Evolutionary conservation across 2,329 filamentous ascomycete species (phyloP).

Genomic region (Penicillium sp.): DNA sequence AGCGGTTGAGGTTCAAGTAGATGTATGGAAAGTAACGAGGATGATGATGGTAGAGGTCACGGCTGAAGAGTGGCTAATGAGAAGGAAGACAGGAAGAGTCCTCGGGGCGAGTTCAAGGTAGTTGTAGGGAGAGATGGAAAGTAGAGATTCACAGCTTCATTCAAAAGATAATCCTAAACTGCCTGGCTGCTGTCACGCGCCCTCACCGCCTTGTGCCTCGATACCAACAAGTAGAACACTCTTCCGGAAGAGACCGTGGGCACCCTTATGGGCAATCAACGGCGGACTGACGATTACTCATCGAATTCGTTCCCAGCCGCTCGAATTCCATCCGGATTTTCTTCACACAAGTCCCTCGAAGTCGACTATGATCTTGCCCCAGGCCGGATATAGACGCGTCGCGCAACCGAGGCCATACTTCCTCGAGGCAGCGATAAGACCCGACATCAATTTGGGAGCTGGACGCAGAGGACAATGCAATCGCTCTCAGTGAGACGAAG

Average conservation of each 20-base stretch:
- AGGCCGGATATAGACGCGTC: background rate
- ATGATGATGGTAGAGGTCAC: background rate
- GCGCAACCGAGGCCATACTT: background rate
- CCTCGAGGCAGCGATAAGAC: background rate
- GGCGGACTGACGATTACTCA: background rate
- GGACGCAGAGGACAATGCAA: background rate
- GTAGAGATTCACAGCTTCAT: conserved; percentile 8
- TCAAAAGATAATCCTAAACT: conserved; percentile 12
- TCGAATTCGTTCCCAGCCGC: background rate
- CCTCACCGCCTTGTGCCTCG: conserved; percentile 20
- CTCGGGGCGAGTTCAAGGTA: background rate
- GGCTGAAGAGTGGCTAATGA: conserved; percentile 5
- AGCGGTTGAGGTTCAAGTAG: conserved; percentile 4
- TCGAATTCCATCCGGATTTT: background rate
- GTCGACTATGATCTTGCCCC: background rate
- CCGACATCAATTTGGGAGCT: background rate
- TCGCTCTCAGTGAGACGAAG: background rate
- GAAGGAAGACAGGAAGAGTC: background rate
- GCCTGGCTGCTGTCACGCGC: conserved; percentile 11
- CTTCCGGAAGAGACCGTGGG: background rate
- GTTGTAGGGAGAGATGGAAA: background rate
- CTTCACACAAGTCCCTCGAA: background rate
- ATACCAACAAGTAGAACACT: background rate
- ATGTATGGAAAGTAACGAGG: background rate
- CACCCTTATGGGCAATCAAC: too few relatives aligned